phyloP scores from a whole-genome alignment of 345 rosid species.

The Physaria fendleri region DNA sequence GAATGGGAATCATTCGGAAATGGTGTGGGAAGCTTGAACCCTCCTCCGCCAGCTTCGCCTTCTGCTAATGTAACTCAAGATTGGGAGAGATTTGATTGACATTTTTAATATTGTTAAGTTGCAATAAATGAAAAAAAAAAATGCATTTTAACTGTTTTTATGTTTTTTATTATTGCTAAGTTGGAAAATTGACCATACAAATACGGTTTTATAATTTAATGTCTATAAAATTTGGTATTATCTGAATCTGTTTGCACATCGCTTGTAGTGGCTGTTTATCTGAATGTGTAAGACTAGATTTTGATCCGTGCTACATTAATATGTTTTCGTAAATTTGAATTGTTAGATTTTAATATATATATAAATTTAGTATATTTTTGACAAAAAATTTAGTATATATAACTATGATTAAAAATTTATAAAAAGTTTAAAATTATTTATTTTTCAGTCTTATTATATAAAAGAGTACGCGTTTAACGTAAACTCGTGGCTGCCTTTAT shows the following conservation, averaged over 20 bases:
- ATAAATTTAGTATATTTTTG: too few species aligned
- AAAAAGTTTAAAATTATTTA: too few species aligned
- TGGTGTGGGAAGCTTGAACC: constrained; percentile 63
- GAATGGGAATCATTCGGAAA: constrained; percentile 77
- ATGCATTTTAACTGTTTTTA: neutral
- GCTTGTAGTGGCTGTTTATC: too few species aligned
- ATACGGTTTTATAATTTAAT: neutral
- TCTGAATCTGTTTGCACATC: neutral
- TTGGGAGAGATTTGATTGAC: constrained; percentile 75
- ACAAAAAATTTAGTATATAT: too few species aligned
- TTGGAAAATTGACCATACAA: constrained; percentile 4
- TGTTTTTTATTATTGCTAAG: neutral
- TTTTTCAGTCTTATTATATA: too few species aligned
- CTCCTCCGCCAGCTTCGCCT: constrained; percentile 50
- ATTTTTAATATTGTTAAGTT: constrained; percentile 8
- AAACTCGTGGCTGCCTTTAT: too few species aligned
- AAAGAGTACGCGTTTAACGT: too few species aligned
- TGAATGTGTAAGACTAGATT: too few species aligned
- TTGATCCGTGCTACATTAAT: too few species aligned
- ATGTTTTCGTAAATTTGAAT: too few species aligned
- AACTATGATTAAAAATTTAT: too few species aligned
- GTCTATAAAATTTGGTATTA: neutral
- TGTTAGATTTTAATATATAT: too few species aligned
- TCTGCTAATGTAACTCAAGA: constrained; percentile 48
- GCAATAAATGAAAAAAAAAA: neutral